Evolutionary conservation across 2,329 filamentous ascomycete genomes (phyloP).

Genomic region (Rhynchosporium secalis): DNA sequence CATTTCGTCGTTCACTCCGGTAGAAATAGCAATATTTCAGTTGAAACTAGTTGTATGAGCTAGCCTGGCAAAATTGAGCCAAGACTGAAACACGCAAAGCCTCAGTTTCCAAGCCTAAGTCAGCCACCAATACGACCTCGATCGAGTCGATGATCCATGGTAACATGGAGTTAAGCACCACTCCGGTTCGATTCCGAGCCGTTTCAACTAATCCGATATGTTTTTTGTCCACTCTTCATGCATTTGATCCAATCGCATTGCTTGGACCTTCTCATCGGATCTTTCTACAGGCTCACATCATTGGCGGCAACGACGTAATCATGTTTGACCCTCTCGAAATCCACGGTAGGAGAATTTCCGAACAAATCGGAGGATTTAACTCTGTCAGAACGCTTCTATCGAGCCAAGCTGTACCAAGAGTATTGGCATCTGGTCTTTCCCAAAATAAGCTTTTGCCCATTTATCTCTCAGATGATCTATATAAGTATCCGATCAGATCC

Average conservation of each 20-base stretch:
- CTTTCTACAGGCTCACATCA: slow-evolving; percentile 17
- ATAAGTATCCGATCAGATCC: slow-evolving; percentile 33
- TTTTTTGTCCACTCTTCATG: background rate
- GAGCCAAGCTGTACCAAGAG: slow-evolving; percentile 22
- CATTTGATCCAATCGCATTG: slow-evolving; percentile 25
- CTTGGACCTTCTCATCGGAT: slow-evolving; percentile 15
- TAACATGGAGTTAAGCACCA: background rate
- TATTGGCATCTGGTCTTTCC: slow-evolving; percentile 33
- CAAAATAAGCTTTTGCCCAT: slow-evolving; percentile 28
- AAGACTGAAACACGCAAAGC: slow-evolving; percentile 34
- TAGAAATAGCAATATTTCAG: slow-evolving; percentile 24
- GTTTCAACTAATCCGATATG: slow-evolving; percentile 12
- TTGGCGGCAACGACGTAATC: slow-evolving; percentile 12
- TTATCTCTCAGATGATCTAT: slow-evolving; percentile 18
- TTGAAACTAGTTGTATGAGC: slow-evolving; percentile 18
- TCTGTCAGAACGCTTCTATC: slow-evolving; percentile 25
- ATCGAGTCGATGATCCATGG: slow-evolving; percentile 11
- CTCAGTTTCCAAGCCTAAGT: slow-evolving; percentile 26
- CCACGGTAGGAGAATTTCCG: slow-evolving; percentile 25
- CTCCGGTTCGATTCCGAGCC: slow-evolving; percentile 1
- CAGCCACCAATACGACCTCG: slow-evolving; percentile 16
- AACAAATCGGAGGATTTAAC: slow-evolving; percentile 24
- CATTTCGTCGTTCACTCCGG: slow-evolving; percentile 9
- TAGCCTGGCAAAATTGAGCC: slow-evolving; percentile 12
- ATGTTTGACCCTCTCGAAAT: slow-evolving; percentile 23